A percentile compares a stretch with the other conserved stretches of the same genome.
Evolutionary conservation across 2,329 filamentous ascomycete genomes (phyloP).

Genomic region (Penicillium sp.): DNA sequence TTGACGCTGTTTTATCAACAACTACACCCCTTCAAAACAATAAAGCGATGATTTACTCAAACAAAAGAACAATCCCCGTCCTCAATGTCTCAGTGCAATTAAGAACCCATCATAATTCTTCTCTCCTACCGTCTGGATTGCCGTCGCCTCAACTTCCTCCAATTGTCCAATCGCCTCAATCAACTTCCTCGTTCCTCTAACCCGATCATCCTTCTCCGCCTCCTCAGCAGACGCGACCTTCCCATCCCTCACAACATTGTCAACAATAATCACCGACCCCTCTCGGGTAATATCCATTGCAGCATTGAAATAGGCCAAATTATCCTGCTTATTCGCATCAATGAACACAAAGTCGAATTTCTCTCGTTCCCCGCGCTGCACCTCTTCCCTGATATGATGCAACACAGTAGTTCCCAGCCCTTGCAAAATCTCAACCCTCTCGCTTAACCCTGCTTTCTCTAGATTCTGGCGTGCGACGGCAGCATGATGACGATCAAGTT

Average conservation of each 20-base stretch:
- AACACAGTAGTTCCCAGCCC: not conserved
- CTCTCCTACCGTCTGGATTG: constrained; percentile 1
- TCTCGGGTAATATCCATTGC: not conserved
- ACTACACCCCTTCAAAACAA: too few relatives aligned
- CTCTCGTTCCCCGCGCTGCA: not conserved
- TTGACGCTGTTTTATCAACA: too few relatives aligned
- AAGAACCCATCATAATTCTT: constrained; percentile 1
- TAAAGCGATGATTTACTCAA: too few relatives aligned
- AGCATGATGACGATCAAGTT: not conserved
- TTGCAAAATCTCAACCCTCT: not conserved
- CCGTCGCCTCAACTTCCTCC: not conserved
- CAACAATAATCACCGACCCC: not conserved
- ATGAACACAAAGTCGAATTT: constrained; percentile 1
- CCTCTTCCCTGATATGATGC: not conserved
- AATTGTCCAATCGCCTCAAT: not conserved
- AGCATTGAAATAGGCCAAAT: not conserved
- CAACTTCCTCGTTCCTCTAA: not conserved
- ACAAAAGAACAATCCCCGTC: too few relatives aligned
- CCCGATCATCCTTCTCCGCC: not conserved
- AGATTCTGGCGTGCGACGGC: not conserved
- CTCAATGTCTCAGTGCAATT: not conserved
- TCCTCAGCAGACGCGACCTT: not conserved
- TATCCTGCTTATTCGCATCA: constrained; percentile 2
- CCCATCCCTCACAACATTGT: not conserved
- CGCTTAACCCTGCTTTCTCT: not conserved